phyloP scores from a whole-genome alignment of 345 rosid genomes.

The Combretum micranthum region DNA sequence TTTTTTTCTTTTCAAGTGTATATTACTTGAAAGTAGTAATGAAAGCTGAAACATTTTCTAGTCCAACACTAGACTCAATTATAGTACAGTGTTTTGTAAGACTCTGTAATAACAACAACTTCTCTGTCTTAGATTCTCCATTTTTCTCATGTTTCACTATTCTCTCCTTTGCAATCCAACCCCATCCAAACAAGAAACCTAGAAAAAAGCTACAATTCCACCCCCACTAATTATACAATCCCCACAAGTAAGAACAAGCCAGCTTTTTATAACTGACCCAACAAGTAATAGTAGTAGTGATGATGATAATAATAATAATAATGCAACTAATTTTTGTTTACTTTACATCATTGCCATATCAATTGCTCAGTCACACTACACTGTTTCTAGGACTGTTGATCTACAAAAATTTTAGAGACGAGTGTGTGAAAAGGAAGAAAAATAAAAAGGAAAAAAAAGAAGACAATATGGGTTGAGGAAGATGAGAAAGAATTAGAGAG shows the following conservation, averaged over 20 bases:
- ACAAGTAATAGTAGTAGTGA: too few species aligned
- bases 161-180: constrained; percentile 12
- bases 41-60: constrained; percentile 9
- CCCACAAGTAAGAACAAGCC: constrained; percentile 9
- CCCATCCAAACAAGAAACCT: constrained; percentile 22
- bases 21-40: not conserved
- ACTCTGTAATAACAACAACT: constrained; percentile 15
- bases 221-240: not conserved
- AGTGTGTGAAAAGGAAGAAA: too few species aligned
- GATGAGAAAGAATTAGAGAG: constrained; percentile 4
- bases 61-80: constrained; percentile 27
- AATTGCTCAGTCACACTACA: not conserved
- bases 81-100: constrained; percentile 17
- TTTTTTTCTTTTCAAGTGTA: constrained; percentile 7
- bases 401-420: constrained; percentile 10
- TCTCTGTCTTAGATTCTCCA: constrained; percentile 16
- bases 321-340: not conserved
- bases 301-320: not conserved
- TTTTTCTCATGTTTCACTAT: constrained; percentile 22
- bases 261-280: constrained; percentile 18
- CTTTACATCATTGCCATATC: constrained; percentile 14
- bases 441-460: not conserved
- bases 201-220: not conserved
- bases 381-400: constrained; percentile 5
- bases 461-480: not conserved